These are phyloP conservation scores for Aspergillus affinis DNA, from an alignment of 495 filamentous ascomycete species.

Conservation along the genomic window DNA sequence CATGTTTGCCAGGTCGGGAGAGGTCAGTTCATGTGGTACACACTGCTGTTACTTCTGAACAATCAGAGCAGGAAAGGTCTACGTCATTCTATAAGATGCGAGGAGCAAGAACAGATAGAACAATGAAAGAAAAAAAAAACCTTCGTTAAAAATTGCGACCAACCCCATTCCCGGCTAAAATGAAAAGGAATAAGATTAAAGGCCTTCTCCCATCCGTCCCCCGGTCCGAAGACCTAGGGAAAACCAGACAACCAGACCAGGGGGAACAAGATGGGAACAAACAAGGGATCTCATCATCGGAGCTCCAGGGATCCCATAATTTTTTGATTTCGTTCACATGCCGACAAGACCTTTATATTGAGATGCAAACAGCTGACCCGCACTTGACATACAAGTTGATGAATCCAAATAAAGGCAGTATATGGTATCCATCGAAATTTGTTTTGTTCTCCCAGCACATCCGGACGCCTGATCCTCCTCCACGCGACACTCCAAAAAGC, in stretches of 20 bases:
- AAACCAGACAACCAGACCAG: constrained; percentile 4
- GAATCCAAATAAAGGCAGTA: constrained; percentile 33
- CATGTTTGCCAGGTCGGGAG: no score
- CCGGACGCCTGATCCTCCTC: constrained; percentile 32
- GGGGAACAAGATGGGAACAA: background rate
- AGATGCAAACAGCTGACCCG: constrained; percentile 49
- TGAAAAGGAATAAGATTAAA: constrained; percentile 5
- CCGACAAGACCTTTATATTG: constrained; percentile 52
- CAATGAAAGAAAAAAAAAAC: constrained; percentile 12
- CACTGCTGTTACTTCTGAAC: no score
- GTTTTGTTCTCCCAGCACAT: constrained; percentile 38
- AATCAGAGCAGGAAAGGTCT: no score
- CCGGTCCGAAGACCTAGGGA: background rate
- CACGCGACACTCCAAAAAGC: constrained; percentile 46
- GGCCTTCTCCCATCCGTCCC: background rate
- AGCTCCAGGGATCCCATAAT: constrained; percentile 11
- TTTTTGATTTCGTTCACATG: constrained; percentile 31
- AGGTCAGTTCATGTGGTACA: no score
- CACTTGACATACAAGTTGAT: constrained; percentile 49
- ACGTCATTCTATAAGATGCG: background rate
- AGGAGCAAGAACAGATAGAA: background rate
- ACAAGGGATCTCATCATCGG: constrained; percentile 16
- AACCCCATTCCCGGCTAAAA: background rate
- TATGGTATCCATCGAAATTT: constrained; percentile 38
- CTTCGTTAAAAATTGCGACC: constrained; percentile 25